phyloP scores from a whole-genome alignment of 179 eudicot species.

The Silene vulgaris region DNA sequence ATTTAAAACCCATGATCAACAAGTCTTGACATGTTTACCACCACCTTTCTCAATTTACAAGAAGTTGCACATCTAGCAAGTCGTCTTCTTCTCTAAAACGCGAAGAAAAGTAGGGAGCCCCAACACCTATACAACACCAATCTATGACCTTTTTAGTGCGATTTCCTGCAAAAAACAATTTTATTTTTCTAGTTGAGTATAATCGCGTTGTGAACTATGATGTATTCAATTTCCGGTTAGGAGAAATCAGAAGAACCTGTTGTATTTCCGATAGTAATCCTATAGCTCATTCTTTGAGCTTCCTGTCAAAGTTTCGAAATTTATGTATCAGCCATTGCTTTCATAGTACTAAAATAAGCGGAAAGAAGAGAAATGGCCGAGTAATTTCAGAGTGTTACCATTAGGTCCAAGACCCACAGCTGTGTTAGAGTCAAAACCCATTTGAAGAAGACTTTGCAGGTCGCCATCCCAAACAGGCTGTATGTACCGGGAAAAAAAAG shows the following conservation, averaged over 20 bases:
- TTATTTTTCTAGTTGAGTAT: constrained; percentile 23
- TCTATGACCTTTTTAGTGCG: constrained; percentile 18
- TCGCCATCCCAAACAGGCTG: constrained; percentile 75
- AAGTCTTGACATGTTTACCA: constrained; percentile 16
- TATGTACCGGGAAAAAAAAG: constrained; percentile 16
- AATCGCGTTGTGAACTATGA: constrained; percentile 21
- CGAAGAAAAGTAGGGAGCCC: constrained; percentile 39
- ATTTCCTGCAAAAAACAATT: constrained; percentile 27
- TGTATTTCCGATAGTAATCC: constrained; percentile 23
- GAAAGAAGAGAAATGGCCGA: neutral
- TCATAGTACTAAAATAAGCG: neutral
- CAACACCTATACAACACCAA: constrained; percentile 37
- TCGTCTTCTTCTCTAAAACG: constrained; percentile 39
- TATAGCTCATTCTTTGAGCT: constrained; percentile 35
- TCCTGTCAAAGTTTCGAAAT: constrained; percentile 25
- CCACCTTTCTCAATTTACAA: constrained; percentile 32
- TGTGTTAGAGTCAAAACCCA: constrained; percentile 46
- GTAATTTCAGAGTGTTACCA: constrained; percentile 17
- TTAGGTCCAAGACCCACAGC: constrained; percentile 33
- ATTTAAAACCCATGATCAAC: constrained; percentile 15
- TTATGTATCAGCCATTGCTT: constrained; percentile 14
- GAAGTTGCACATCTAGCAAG: constrained; percentile 26
- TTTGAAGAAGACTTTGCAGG: constrained; percentile 70
- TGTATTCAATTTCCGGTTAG: constrained; percentile 26
- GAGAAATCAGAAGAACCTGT: constrained; percentile 22